phyloP scores from a whole-genome alignment of 495 filamentous ascomycete genomes.

The Penicillium macrosclerotiorum region DNA sequence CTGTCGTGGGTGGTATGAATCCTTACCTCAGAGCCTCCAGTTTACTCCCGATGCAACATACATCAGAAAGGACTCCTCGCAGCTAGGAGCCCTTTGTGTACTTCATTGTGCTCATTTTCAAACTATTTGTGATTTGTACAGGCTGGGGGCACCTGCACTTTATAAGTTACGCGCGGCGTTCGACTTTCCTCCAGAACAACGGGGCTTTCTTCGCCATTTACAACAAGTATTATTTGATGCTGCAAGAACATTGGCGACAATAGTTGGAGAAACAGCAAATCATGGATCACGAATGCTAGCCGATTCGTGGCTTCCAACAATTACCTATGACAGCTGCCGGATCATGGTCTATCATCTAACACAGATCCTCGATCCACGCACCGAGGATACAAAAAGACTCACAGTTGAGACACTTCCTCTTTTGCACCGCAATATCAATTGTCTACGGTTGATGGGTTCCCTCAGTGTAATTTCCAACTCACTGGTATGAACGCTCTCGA shows the following conservation, averaged over 20 bases:
- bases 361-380: slow-evolving; percentile 27
- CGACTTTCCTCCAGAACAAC: slow-evolving; percentile 30
- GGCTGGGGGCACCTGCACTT: slow-evolving; percentile 29
- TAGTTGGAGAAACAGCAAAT: slow-evolving; percentile 24
- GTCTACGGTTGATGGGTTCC: slow-evolving; percentile 23
- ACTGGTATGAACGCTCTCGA: slow-evolving; percentile 6
- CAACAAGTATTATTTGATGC: slow-evolving; percentile 27
- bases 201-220: slow-evolving; percentile 18
- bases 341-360: slow-evolving; percentile 36
- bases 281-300: slow-evolving; percentile 27
- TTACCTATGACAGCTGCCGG: slow-evolving; percentile 32
- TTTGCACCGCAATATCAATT: slow-evolving; percentile 26
- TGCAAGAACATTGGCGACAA: slow-evolving; percentile 25
- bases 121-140: slow-evolving; percentile 33
- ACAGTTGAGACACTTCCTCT: slow-evolving; percentile 22
- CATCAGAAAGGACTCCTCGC: slow-evolving; percentile 29
- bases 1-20: slow-evolving; percentile 28
- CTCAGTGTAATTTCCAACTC: slow-evolving; percentile 23
- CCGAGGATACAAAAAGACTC: slow-evolving; percentile 20
- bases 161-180: slow-evolving; percentile 32
- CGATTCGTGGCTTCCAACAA: slow-evolving; percentile 36
- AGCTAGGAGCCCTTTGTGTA: slow-evolving; percentile 30
- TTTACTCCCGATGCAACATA: slow-evolving; percentile 31
- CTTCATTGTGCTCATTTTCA: slow-evolving; percentile 31
- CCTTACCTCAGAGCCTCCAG: slow-evolving; percentile 26